A percentile compares a stretch with the other conserved stretches of the same genome.
phyloP scores from a whole-genome alignment of 2,329 filamentous ascomycete species.

The Neofusicoccum ribis region DNA sequence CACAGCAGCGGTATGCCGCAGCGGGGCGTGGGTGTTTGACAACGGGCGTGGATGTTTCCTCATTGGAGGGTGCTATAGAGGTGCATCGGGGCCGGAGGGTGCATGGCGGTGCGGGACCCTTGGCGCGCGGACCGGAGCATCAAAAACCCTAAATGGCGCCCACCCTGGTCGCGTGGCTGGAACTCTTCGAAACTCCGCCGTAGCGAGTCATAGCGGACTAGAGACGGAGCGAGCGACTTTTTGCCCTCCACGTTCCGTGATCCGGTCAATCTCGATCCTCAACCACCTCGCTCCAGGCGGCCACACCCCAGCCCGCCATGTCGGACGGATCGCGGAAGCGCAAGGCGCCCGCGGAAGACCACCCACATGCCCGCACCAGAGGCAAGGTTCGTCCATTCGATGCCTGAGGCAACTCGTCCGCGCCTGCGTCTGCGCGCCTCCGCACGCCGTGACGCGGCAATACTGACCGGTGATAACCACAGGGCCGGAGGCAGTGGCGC shows the following conservation, averaged over 20 bases:
- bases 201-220: conserved; percentile 4
- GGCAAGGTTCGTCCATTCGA: conserved; percentile 19
- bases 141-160: conserved; percentile 7
- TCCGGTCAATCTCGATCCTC: background rate
- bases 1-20: background rate
- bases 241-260: background rate
- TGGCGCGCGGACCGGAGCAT: conserved; percentile 16
- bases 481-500: conserved; percentile 19
- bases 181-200: background rate
- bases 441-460: no score
- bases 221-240: background rate
- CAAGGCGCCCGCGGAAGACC: conserved; percentile 17
- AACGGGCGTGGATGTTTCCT: background rate
- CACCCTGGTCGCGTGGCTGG: background rate
- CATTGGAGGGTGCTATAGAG: background rate
- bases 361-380: conserved; percentile 18
- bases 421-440: background rate
- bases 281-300: background rate
- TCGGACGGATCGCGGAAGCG: conserved; percentile 22
- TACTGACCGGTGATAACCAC: background rate
- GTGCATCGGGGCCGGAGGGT: background rate
- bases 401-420: background rate
- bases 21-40: background rate
- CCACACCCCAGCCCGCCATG: background rate
- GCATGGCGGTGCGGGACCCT: background rate